Base-by-base conservation (phyloP, 2,329 filamentous ascomycete species). In the Grosmannia penicillata region DNA sequence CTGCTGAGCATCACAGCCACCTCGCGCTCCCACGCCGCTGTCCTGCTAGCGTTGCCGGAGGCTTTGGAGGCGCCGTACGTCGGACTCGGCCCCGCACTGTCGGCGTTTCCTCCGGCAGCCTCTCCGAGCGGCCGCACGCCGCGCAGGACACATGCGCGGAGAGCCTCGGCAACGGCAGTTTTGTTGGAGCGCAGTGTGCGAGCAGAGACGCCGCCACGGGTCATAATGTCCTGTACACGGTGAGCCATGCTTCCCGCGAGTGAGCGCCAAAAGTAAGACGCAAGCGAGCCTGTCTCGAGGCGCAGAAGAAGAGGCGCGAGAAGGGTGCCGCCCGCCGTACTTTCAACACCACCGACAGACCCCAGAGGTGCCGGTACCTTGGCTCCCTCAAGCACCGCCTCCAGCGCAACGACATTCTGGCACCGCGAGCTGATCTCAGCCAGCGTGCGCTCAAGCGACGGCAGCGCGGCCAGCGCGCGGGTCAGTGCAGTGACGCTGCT, bases 1-100 rank as follows among this genome's bases (percentile, higher is more conserved):
- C 83, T 83, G 37, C 82, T 80, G 30, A 93, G 82, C 89, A 96
- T 95, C 34, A 96, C 87, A 2, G 87, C 86, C 34, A 87, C 80
- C 60, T 96, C 91, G 28, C 89, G 72, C 51, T 95, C 89, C 84
- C 85, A 95, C 40, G 64, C 70, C 7, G 19, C 15, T 17, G 23
- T 11, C 35, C 25, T 29, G 22, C 28, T n/a, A n/a, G n/a, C 21
- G 18, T 29, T 39, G 22, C 30, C 26, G 9, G 28, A 19, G 4
- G 27, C 15, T 21, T 44, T 39, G 22, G 34, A 34, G 45, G 56
- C 60, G 45, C 61, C 61, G 11, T 15, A 13, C 10, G 14, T 10
- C 35, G 19, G 27, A 7, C 22, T 60, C 60, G n/a, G n/a, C n/a
- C n/a, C n/a, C n/a, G n/a, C 60, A 66, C 58, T 25, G 56, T 21